Conservation (phyloP, 2,329 filamentous ascomycete species). For the Phaeosphaeria sp. region DNA sequence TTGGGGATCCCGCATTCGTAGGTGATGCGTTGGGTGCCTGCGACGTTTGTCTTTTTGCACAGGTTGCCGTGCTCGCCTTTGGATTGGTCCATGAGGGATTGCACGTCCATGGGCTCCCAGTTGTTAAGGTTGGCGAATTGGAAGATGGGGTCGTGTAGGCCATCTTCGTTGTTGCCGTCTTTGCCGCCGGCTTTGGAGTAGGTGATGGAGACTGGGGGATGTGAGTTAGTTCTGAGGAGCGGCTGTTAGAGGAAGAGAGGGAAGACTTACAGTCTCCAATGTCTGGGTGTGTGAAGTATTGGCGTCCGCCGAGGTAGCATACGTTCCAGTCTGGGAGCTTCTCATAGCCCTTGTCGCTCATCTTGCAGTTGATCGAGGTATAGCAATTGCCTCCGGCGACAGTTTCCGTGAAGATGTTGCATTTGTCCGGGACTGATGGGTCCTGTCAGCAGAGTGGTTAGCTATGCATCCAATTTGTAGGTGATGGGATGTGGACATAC, state of each 20-base stretch:
- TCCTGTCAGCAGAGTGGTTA: background rate
- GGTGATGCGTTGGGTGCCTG: background rate
- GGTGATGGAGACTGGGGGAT: background rate
- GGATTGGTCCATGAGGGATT: constrained; percentile 1
- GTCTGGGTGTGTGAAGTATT: constrained; percentile 7
- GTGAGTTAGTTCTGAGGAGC: background rate
- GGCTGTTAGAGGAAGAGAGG: background rate
- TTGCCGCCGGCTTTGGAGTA: constrained; percentile 5
- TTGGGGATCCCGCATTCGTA: constrained; percentile 7
- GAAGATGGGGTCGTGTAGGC: constrained; percentile 4
- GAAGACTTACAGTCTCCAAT: constrained; percentile 5
- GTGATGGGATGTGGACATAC: background rate
- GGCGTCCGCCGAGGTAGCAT: constrained; percentile 2
- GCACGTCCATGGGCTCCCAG: constrained; percentile 2
- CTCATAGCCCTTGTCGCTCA: background rate
- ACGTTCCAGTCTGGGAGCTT: constrained; percentile 3
- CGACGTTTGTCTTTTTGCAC: background rate
- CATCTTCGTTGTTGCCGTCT: constrained; percentile 6
- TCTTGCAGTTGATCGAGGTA: background rate
- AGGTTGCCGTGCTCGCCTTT: constrained; percentile 4
- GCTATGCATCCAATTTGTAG: background rate
- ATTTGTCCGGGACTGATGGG: constrained; percentile 3
- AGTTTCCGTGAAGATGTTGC: background rate
- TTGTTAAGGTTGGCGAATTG: constrained; percentile 5
- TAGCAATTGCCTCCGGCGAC: background rate